Evolutionary conservation across 2,329 filamentous ascomycete genomes (phyloP).

Genomic region (Phoma sp.): DNA sequence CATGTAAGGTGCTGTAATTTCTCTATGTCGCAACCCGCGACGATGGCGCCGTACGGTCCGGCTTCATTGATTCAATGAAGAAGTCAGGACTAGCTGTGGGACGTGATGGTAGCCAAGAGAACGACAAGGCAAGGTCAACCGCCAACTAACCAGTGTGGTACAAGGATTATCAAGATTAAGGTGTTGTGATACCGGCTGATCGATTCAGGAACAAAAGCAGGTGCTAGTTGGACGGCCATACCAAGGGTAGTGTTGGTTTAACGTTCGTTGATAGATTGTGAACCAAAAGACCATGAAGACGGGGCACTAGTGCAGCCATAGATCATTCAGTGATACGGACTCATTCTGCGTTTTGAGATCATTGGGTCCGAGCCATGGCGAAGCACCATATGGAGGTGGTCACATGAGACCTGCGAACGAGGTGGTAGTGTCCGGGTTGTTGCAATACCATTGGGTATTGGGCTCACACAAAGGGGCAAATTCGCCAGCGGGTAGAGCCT

Average conservation of each 20-base stretch:
- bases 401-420: slow-evolving; percentile 28
- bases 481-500: background rate
- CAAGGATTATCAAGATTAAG: slow-evolving; percentile 16
- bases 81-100: background rate
- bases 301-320: slow-evolving; percentile 1
- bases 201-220: slow-evolving; percentile 24
- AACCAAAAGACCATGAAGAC: slow-evolving; percentile 2
- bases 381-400: slow-evolving; percentile 3
- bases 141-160: slow-evolving; percentile 12
- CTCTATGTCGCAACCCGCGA: slow-evolving; percentile 1
- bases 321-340: no score
- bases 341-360: no score
- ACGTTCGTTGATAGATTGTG: slow-evolving; percentile 2
- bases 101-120: slow-evolving; percentile 1
- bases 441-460: slow-evolving; percentile 6
- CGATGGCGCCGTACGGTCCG: slow-evolving; percentile 15
- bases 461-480: slow-evolving; percentile 2
- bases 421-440: slow-evolving; percentile 21
- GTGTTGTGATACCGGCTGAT: slow-evolving; percentile 19
- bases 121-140: slow-evolving; percentile 20
- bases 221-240: slow-evolving; percentile 13
- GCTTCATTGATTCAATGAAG: background rate
- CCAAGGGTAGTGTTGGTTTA: slow-evolving; percentile 18
- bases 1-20: slow-evolving; percentile 18
- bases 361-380: background rate